These are phyloP conservation scores for Geotrichum histeridarum DNA, from an alignment of 1,139 yeast genomes.

Conservation along the genomic window DNA sequence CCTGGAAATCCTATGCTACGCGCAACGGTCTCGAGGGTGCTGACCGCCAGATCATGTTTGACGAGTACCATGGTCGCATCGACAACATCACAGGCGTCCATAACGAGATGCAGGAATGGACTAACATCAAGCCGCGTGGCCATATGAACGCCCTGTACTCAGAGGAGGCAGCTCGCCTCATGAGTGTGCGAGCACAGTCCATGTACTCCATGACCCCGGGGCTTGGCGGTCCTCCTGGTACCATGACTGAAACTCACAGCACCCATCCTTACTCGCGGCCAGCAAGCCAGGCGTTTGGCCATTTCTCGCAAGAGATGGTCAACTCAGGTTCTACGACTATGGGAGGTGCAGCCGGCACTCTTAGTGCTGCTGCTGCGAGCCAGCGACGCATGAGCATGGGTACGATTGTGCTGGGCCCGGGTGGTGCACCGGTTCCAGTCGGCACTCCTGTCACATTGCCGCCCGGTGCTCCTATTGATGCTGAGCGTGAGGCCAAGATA, in stretches of 20 bases:
- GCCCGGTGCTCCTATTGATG: neutral
- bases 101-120: conserved; percentile 19
- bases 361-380: neutral
- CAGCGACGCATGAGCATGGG: conserved; percentile 4
- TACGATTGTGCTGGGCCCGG: neutral
- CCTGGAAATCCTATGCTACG: conserved; percentile 37
- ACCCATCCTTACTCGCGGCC: neutral
- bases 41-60: conserved; percentile 30
- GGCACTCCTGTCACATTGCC: neutral
- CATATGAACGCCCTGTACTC: conserved; percentile 17
- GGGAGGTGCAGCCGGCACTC: neutral
- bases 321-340: neutral
- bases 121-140: conserved; percentile 17
- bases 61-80: conserved; percentile 18
- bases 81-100: conserved; percentile 17
- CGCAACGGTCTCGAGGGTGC: conserved; percentile 38
- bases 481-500: conserved; percentile 26
- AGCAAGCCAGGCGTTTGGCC: conserved; percentile 2
- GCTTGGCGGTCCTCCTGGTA: neutral
- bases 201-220: conserved; percentile 6
- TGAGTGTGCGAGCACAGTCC: conserved; percentile 6
- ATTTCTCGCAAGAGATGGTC: conserved; percentile 11
- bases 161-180: conserved; percentile 12
- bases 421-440: neutral
- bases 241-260: neutral